Percentiles rank a stretch among this genome's conserved stretches.
Conservation (phyloP, 768 basidiomycete genomes). For the Boletus bicolor region DNA sequence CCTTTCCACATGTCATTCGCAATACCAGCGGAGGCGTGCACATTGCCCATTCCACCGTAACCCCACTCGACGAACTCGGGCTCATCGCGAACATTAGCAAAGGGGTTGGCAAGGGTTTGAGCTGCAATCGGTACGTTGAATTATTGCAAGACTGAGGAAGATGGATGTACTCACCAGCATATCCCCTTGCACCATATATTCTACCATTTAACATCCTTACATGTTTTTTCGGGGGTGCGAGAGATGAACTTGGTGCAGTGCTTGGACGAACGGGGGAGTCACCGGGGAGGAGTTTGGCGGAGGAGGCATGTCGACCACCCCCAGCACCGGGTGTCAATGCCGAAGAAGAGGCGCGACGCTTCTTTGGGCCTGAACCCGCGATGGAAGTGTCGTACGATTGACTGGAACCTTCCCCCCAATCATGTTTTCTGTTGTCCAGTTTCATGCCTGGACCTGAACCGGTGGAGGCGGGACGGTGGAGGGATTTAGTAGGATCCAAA, state of each 20-base stretch:
- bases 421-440: not conserved
- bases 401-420: conserved; percentile 2
- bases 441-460: conserved; percentile 11
- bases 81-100: conserved; percentile 59
- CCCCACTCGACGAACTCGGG: conserved; percentile 94
- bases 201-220: conserved; percentile 82
- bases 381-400: not conserved
- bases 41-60: conserved; percentile 78
- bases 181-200: conserved; percentile 60
- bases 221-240: conserved; percentile 27
- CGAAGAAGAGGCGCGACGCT: conserved; percentile 26
- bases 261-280: conserved; percentile 1
- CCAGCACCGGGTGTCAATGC: conserved; percentile 22
- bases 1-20: conserved; percentile 31
- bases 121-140: conserved; percentile 3
- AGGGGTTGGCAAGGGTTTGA: conserved; percentile 49
- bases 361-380: conserved; percentile 6
- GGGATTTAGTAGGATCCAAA: conserved; percentile 2
- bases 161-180: conserved; percentile 18
- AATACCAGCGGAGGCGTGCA: conserved; percentile 27
- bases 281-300: conserved; percentile 4
- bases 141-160: not conserved
- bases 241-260: conserved; percentile 7
- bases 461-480: conserved; percentile 21
- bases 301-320: conserved; percentile 27